Percentiles rank a stretch among this genome's conserved stretches.
Conservation (phyloP, 352 stramenopile species). For the Blastocystis sp. region DNA sequence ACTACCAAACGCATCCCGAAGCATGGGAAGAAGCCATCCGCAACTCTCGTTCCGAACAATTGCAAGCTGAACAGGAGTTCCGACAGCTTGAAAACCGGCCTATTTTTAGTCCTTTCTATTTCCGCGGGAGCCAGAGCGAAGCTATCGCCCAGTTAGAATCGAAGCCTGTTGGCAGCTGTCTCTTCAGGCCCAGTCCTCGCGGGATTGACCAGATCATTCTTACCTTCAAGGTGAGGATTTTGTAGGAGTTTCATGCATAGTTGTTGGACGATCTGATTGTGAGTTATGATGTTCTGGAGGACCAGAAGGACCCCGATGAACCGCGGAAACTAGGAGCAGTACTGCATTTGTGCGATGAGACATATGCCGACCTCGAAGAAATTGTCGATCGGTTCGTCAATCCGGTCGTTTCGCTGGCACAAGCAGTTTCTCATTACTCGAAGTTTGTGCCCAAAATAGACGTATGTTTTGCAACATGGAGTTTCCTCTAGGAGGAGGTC, state of each 20-base stretch:
- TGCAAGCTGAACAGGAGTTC: not conserved
- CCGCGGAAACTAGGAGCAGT: not conserved
- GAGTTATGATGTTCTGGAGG: slow-evolving; percentile 8
- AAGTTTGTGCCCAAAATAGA: not conserved
- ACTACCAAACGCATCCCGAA: slow-evolving; percentile 17
- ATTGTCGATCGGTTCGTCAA: slow-evolving; percentile 22
- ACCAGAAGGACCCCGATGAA: slow-evolving; percentile 19
- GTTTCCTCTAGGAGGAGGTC: slow-evolving; percentile 1
- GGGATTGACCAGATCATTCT: slow-evolving; percentile 7
- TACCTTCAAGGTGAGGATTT: not conserved
- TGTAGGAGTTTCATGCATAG: not conserved
- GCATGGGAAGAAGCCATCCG: not conserved
- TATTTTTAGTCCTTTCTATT: slow-evolving; percentile 9
- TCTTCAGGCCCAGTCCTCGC: slow-evolving; percentile 24
- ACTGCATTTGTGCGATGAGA: not conserved
- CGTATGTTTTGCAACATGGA: not conserved
- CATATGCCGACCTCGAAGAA: slow-evolving; percentile 32
- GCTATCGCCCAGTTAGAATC: not conserved
- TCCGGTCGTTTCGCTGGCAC: not conserved
- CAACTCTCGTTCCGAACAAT: not conserved
- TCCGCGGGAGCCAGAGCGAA: not conserved
- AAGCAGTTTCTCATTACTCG: not conserved
- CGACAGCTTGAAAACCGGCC: slow-evolving; percentile 3
- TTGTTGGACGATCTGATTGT: not conserved
- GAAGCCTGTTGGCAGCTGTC: slow-evolving; percentile 19